phyloP scores from a whole-genome alignment of 2,329 filamentous ascomycete species.

The Daldinia eschscholtzii region DNA sequence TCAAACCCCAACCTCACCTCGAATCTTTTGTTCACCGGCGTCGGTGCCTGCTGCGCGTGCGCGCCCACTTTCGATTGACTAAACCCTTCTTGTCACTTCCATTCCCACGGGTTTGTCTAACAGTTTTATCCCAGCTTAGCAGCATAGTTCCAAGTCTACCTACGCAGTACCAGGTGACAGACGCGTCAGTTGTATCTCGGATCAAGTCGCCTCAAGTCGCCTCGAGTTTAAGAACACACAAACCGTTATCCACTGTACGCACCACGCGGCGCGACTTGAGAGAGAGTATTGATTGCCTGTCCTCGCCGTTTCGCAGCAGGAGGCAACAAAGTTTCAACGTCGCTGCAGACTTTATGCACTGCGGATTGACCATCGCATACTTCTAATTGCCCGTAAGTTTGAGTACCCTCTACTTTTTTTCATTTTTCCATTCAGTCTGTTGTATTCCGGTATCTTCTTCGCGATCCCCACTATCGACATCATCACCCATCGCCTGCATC shows the following conservation, averaged over 20 bases:
- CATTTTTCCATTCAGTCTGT: constrained; percentile 15
- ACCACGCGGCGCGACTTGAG: constrained; percentile 22
- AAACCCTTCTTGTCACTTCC: constrained; percentile 40
- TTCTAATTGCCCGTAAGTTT: constrained; percentile 37
- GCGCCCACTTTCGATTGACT: constrained; percentile 26
- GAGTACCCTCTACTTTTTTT: constrained; percentile 38
- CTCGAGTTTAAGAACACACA: constrained; percentile 31
- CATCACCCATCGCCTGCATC: constrained; percentile 34
- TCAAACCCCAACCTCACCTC: constrained; percentile 29
- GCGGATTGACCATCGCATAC: constrained; percentile 16
- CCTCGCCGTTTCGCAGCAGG: constrained; percentile 29
- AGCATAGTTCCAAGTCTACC: constrained; percentile 13
- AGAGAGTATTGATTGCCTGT: constrained; percentile 25
- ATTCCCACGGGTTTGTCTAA: constrained; percentile 30
- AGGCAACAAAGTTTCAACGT: constrained; percentile 32
- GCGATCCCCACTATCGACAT: constrained; percentile 36
- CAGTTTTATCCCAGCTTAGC: constrained; percentile 27
- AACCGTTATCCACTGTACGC: constrained; percentile 36
- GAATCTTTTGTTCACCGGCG: constrained; percentile 23
- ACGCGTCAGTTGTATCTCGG: constrained; percentile 41
- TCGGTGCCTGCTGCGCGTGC: constrained; percentile 27
- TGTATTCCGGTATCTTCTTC: constrained; percentile 32
- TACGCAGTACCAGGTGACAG: constrained; percentile 28
- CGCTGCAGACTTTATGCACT: constrained; percentile 36
- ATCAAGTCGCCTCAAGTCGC: constrained; percentile 16